Conservation (phyloP, 495 filamentous ascomycete species). For the Rostrohypoxylon terebratum region DNA sequence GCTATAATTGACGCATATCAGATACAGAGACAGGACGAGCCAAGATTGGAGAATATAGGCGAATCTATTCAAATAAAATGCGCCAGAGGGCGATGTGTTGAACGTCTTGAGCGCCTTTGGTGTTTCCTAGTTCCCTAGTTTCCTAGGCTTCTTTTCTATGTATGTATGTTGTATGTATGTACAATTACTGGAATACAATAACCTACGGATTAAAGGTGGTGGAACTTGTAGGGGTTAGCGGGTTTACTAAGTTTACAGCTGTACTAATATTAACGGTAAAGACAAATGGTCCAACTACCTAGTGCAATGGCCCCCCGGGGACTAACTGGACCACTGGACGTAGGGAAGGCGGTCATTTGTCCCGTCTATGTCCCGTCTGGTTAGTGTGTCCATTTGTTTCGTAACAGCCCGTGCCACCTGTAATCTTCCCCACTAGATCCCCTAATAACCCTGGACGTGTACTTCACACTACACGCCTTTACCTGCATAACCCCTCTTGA, state of each 20-base stretch:
- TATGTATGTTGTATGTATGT: no score
- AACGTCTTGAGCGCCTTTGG: neutral
- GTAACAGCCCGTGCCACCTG: conserved; percentile 45
- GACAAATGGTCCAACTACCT: no score
- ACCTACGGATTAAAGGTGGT: conserved; percentile 20
- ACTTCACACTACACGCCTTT: neutral
- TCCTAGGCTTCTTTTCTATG: conserved; percentile 2
- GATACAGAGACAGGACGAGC: neutral
- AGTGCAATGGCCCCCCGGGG: no score
- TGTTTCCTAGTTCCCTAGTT: conserved; percentile 11
- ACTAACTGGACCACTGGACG: neutral
- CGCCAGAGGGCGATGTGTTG: conserved; percentile 15
- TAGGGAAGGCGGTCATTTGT: neutral
- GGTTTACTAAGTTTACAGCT: no score
- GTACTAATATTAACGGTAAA: no score
- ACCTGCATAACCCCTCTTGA: conserved; percentile 8
- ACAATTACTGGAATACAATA: conserved; percentile 8
- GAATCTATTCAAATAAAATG: conserved; percentile 16
- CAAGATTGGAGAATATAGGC: neutral
- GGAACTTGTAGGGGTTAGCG: conserved; percentile 21
- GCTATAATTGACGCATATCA: conserved; percentile 48
- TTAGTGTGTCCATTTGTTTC: conserved; percentile 25
- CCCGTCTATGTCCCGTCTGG: neutral
- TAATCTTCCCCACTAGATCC: conserved; percentile 38
- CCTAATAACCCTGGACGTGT: conserved; percentile 13